phyloP scores from a whole-genome alignment of 768 basidiomycete species.

The Rhodotorula paludigena region DNA sequence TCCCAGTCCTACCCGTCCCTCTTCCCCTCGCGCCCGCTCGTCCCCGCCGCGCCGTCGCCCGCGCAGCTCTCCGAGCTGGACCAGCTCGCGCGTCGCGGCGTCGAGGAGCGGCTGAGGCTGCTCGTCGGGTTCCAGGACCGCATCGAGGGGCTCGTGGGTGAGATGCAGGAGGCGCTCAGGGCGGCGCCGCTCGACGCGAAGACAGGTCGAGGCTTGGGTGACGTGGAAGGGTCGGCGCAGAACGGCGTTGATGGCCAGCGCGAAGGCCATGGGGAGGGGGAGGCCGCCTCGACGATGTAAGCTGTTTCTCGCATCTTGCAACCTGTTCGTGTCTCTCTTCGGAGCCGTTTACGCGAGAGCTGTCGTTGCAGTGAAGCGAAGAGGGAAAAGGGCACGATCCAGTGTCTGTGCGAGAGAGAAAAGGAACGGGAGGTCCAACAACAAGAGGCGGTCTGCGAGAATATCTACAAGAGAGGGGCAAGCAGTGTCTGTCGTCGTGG shows the following conservation, averaged over 20 bases:
- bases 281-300: too few relatives aligned
- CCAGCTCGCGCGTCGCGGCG: slow-evolving; percentile 54
- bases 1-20: slow-evolving; percentile 1
- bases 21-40: slow-evolving; percentile 20
- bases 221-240: not conserved
- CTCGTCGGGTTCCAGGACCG: slow-evolving; percentile 71
- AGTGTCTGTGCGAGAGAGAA: not conserved
- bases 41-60: slow-evolving; percentile 55
- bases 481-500: too few relatives aligned
- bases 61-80: slow-evolving; percentile 64
- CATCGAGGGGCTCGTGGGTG: slow-evolving; percentile 69
- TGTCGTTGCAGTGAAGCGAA: not conserved
- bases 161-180: slow-evolving; percentile 71
- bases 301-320: too few relatives aligned
- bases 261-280: not conserved
- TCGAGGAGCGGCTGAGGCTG: slow-evolving; percentile 53
- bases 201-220: too few relatives aligned
- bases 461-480: too few relatives aligned
- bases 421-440: not conserved
- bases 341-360: too few relatives aligned
- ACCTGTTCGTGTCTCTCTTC: too few relatives aligned
- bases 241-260: not conserved
- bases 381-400: not conserved
- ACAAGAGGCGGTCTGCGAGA: too few relatives aligned
- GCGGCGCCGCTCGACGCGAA: not conserved